Conservation (phyloP, 2,329 filamentous ascomycete genomes). For the Penicillium sp. region DNA sequence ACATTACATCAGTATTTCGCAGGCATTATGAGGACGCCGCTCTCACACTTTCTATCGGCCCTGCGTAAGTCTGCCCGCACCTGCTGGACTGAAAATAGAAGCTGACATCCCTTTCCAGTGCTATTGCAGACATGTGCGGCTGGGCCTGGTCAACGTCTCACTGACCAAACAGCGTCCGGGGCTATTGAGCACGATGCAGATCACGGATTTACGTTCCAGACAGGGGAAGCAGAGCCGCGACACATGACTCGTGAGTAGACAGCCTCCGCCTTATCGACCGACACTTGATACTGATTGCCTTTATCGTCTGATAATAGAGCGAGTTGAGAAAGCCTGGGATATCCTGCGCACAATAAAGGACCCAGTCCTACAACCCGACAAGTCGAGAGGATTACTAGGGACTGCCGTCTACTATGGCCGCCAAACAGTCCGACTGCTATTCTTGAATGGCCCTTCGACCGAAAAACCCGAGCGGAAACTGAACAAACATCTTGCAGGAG, state of each 20-base stretch:
- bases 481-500: constrained; percentile 44
- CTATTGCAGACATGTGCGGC: constrained; percentile 25
- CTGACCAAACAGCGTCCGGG: constrained; percentile 14
- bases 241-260: constrained; percentile 26
- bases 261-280: neutral
- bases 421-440: constrained; percentile 54
- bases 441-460: constrained; percentile 53
- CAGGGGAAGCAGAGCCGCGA: constrained; percentile 13
- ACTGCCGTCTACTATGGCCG: constrained; percentile 53
- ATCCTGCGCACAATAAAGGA: constrained; percentile 26
- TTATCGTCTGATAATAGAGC: constrained; percentile 18
- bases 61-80: constrained; percentile 24
- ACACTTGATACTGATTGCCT: constrained; percentile 7
- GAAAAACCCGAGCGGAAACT: constrained; percentile 35
- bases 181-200: constrained; percentile 15
- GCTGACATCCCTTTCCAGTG: constrained; percentile 25
- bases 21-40: constrained; percentile 31
- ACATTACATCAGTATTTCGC: constrained; percentile 13
- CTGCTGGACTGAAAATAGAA: constrained; percentile 3
- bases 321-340: constrained; percentile 27
- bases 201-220: constrained; percentile 18
- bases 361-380: constrained; percentile 26
- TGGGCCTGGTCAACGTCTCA: constrained; percentile 20
- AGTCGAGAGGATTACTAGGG: constrained; percentile 51
- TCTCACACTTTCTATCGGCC: constrained; percentile 29